Conservation (phyloP, 768 basidiomycete species). For the Suillus bovinus region DNA sequence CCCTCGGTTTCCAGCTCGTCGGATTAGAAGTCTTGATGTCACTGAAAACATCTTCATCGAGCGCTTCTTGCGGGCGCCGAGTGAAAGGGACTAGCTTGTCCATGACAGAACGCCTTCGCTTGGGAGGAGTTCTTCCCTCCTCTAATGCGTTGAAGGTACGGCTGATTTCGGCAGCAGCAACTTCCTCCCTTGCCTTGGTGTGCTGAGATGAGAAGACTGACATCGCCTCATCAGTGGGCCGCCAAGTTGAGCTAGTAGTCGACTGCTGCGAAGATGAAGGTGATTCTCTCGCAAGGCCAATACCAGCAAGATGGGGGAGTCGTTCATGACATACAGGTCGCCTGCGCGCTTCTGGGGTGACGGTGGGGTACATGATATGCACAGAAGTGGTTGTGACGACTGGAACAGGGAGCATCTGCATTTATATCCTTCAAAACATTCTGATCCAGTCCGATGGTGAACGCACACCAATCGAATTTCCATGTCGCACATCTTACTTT, state of each 20-base stretch:
- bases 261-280: conserved; percentile 3
- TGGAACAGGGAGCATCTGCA: background rate
- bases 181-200: background rate
- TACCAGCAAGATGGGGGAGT: conserved; percentile 5
- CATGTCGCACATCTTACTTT: background rate
- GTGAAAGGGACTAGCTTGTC: conserved; percentile 18
- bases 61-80: conserved; percentile 13
- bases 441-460: background rate
- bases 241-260: conserved; percentile 2
- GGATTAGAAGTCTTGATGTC: conserved; percentile 26
- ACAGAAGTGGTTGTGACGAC: background rate
- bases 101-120: conserved; percentile 12
- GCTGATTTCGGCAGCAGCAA: conserved; percentile 3
- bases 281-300: background rate
- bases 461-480: background rate
- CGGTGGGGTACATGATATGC: background rate
- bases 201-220: background rate
- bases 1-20: background rate
- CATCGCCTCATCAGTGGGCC: background rate
- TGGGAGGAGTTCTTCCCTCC: conserved; percentile 14
- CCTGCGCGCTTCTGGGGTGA: background rate
- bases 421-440: background rate
- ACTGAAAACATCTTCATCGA: conserved; percentile 27
- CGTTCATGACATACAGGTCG: conserved; percentile 2
- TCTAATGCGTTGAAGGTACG: conserved; percentile 11